These are phyloP conservation scores for Panaeolus papilionaceus DNA, from an alignment of 768 basidiomycete species.

Conservation along the genomic window DNA sequence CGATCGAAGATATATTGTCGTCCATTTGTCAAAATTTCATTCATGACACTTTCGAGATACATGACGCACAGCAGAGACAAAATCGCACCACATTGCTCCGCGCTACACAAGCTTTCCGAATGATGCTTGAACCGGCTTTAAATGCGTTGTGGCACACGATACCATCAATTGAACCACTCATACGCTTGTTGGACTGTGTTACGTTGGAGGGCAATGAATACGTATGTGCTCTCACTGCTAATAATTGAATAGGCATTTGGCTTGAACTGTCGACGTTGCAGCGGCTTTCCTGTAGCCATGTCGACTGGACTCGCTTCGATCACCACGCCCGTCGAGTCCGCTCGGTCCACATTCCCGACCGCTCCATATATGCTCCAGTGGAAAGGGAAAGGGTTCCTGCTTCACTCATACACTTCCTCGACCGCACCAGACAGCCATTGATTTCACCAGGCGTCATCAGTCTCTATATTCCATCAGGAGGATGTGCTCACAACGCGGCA, in stretches of 20 bases:
- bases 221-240: background rate
- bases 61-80: background rate
- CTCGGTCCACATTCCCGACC: background rate
- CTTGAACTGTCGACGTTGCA: no score
- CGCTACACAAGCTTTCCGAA: background rate
- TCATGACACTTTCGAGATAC: background rate
- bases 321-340: background rate
- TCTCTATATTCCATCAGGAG: no score
- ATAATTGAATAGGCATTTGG: no score
- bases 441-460: no score
- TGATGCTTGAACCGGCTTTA: background rate
- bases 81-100: background rate
- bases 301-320: no score
- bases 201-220: background rate
- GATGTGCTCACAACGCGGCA: no score
- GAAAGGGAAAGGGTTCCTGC: no score
- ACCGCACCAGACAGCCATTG: no score
- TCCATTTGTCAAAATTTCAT: background rate
- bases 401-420: no score
- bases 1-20: background rate
- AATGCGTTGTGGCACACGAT: background rate
- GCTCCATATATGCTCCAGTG: no score
- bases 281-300: no score
- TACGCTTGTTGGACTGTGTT: background rate
- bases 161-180: background rate